Percentiles rank a stretch among this genome's conserved stretches.
phyloP scores from a whole-genome alignment of 2,329 filamentous ascomycete genomes.

The Fusarium tuaranense region DNA sequence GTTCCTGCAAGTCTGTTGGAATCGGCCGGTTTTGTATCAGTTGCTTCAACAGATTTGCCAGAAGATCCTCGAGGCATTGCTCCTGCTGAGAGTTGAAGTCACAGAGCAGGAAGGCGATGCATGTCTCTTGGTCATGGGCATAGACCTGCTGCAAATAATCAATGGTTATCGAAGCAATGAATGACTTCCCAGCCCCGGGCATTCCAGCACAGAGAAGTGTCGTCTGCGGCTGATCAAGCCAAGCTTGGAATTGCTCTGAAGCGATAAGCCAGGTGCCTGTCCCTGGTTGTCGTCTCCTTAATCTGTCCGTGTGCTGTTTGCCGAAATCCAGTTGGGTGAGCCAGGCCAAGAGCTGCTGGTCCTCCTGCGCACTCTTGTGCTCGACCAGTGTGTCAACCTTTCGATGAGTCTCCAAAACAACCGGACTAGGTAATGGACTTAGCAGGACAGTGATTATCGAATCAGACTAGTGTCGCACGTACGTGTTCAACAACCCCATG shows the following conservation, averaged over 20 bases:
- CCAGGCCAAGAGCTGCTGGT: background rate
- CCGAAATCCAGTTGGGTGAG: background rate
- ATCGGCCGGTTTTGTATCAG: background rate
- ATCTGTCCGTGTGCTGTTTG: background rate
- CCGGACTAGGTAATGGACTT: background rate
- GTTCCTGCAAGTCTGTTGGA: background rate
- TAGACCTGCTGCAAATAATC: background rate
- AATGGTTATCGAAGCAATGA: background rate
- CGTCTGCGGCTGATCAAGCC: background rate
- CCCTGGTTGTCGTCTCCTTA: background rate
- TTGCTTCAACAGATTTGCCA: background rate
- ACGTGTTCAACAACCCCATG: background rate
- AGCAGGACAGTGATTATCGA: background rate
- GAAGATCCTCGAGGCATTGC: background rate
- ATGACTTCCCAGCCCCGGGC: background rate
- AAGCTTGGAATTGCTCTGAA: background rate
- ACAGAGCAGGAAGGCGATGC: background rate
- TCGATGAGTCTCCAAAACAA: background rate
- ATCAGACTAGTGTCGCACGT: background rate
- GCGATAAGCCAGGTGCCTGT: background rate
- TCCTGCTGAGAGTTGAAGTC: background rate
- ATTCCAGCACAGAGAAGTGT: background rate
- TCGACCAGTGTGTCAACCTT: background rate
- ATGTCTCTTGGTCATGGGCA: background rate
- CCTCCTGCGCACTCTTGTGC: background rate